Percentiles rank a stretch among this genome's conserved stretches.
phyloP scores from a whole-genome alignment of 2,329 filamentous ascomycete species.

The Nectriaceae sp. region DNA sequence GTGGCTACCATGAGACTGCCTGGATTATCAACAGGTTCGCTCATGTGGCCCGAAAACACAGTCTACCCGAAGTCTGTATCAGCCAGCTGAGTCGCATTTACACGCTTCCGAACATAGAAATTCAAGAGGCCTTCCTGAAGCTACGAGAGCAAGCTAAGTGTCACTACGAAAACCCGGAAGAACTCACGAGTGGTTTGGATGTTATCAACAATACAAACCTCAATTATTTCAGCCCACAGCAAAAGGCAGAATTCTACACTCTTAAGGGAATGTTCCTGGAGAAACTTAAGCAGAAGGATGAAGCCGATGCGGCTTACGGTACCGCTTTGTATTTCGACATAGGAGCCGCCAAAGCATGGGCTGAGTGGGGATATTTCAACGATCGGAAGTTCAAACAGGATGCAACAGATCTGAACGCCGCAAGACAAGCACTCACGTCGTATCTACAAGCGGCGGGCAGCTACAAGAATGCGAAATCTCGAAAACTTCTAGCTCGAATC shows the following conservation, averaged over 20 bases:
- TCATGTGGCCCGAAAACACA: slow-evolving; percentile 96
- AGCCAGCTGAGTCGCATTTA: slow-evolving; percentile 97
- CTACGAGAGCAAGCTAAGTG: slow-evolving; percentile 98
- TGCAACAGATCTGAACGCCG: slow-evolving; percentile 76
- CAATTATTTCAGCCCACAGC: slow-evolving; percentile 93
- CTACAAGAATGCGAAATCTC: slow-evolving; percentile 95
- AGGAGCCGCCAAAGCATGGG: slow-evolving; percentile 94
- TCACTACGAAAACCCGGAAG: slow-evolving; percentile 93
- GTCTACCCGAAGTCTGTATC: slow-evolving; percentile 95
- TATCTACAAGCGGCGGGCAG: slow-evolving; percentile 95
- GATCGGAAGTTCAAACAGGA: slow-evolving; percentile 95
- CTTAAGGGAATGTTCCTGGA: slow-evolving; percentile 99
- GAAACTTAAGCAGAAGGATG: slow-evolving; percentile 85
- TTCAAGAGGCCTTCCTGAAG: slow-evolving; percentile 98
- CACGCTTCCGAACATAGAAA: slow-evolving; percentile 98
- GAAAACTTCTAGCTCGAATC: slow-evolving; percentile 90
- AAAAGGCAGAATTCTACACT: slow-evolving; percentile 99
- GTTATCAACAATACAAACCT: slow-evolving; percentile 99
- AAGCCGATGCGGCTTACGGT: slow-evolving; percentile 92
- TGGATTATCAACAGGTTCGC: slow-evolving; percentile 99
- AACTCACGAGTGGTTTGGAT: slow-evolving; percentile 89
- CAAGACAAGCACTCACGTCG: slow-evolving; percentile 89
- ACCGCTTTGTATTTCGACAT: slow-evolving; percentile 96
- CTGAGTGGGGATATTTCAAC: slow-evolving; percentile 98
- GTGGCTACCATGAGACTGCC: slow-evolving; percentile 96